Evolutionary conservation across 1,139 yeast species (phyloP).

Genomic region (Taphrina communis): DNA sequence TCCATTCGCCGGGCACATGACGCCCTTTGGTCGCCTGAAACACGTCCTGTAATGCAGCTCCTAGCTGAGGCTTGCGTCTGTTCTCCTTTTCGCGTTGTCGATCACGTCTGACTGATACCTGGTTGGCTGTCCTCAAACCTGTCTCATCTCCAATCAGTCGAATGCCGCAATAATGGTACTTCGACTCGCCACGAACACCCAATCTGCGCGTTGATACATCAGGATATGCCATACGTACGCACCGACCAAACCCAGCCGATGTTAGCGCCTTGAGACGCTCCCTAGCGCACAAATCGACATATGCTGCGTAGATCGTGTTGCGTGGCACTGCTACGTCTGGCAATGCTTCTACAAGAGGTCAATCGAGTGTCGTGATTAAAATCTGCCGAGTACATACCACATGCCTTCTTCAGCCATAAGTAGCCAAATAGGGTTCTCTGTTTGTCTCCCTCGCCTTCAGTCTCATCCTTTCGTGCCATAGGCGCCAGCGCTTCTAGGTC

Average conservation of each 20-base stretch:
- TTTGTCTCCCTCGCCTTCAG: slow-evolving; percentile 24
- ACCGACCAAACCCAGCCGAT: slow-evolving; percentile 87
- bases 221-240: slow-evolving; percentile 77
- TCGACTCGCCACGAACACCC: slow-evolving; percentile 87
- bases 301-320: slow-evolving; percentile 78
- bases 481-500: slow-evolving; percentile 21
- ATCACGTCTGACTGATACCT: slow-evolving; percentile 31
- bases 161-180: slow-evolving; percentile 90
- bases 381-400: slow-evolving; percentile 14
- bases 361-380: background rate
- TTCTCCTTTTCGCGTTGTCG: slow-evolving; percentile 24
- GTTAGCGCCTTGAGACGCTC: slow-evolving; percentile 71
- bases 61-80: slow-evolving; percentile 19
- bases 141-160: slow-evolving; percentile 62
- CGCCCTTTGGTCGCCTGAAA: slow-evolving; percentile 27
- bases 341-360: slow-evolving; percentile 22
- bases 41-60: slow-evolving; percentile 22
- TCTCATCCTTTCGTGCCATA: slow-evolving; percentile 15
- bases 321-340: slow-evolving; percentile 80
- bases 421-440: slow-evolving; percentile 26
- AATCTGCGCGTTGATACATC: slow-evolving; percentile 77
- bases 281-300: slow-evolving; percentile 74
- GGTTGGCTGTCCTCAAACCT: slow-evolving; percentile 37
- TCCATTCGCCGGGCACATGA: slow-evolving; percentile 20
- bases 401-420: slow-evolving; percentile 34